phyloP scores from a whole-genome alignment of 805 yeast genomes.

The Henningerozyma blattae region DNA sequence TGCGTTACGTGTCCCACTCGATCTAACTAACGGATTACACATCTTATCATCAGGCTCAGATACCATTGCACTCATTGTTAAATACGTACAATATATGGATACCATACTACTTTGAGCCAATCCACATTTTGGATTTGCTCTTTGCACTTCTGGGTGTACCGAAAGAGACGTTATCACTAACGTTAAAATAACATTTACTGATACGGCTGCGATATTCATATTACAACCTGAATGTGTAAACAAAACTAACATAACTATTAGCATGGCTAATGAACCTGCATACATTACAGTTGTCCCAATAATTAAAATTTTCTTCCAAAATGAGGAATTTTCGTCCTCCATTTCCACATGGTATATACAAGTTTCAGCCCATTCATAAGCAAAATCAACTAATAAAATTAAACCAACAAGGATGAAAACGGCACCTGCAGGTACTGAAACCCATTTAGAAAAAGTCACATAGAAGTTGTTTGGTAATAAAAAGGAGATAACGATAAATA shows the following conservation, averaged over 20 bases:
- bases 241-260: constrained; percentile 66
- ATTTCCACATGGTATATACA: constrained; percentile 85
- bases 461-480: constrained; percentile 80
- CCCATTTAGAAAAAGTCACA: constrained; percentile 80
- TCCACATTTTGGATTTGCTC: constrained; percentile 89
- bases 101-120: constrained; percentile 96
- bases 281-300: constrained; percentile 88
- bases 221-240: constrained; percentile 76
- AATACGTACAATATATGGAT: constrained; percentile 80
- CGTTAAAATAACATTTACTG: constrained; percentile 58
- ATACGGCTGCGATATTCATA: constrained; percentile 81
- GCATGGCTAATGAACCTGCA: constrained; percentile 55
- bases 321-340: constrained; percentile 42
- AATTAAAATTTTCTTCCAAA: constrained; percentile 73
- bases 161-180: constrained; percentile 58
- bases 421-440: constrained; percentile 76
- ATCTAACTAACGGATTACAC: constrained; percentile 87
- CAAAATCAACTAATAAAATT: constrained; percentile 85
- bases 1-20: constrained; percentile 80
- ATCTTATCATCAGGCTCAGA: constrained; percentile 90
- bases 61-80: constrained; percentile 84
- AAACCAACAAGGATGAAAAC: constrained; percentile 82
- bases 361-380: constrained; percentile 97
- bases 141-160: constrained; percentile 76
- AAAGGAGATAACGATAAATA: constrained; percentile 50